Evolutionary conservation across 78 protist species (phyloP).

Genomic region (Pigoraptor vietnamica): DNA sequence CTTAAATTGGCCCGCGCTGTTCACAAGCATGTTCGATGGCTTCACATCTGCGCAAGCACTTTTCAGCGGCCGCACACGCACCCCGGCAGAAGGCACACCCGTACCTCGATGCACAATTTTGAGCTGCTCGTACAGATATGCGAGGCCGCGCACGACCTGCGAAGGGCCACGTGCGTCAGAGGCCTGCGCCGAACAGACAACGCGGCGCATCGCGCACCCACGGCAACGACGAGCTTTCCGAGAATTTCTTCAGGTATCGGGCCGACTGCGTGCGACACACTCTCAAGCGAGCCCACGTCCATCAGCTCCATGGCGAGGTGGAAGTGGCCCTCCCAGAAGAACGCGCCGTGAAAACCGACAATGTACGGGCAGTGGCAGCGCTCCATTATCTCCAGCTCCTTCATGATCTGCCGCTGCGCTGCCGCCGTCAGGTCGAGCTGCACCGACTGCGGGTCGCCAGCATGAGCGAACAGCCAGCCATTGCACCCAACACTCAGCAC

Average conservation of each 20-base stretch:
- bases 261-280: not conserved
- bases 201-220: no score
- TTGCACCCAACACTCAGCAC: no score
- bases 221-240: not conserved
- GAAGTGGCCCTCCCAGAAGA: slow-evolving; percentile 17
- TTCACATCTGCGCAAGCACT: slow-evolving; percentile 43
- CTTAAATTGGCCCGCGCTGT: slow-evolving; percentile 45
- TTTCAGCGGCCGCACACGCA: no score
- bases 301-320: slow-evolving; percentile 54
- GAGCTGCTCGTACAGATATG: no score
- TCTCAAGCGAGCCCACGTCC: slow-evolving; percentile 60
- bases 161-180: no score
- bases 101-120: no score
- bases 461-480: not conserved
- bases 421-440: not conserved
- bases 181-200: no score
- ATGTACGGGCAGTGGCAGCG: slow-evolving; percentile 13
- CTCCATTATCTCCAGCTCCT: not conserved
- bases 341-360: slow-evolving; percentile 41
- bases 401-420: not conserved
- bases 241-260: not conserved
- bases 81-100: no score
- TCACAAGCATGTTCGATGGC: slow-evolving; percentile 65
- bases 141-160: no score
- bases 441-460: not conserved